Conservation (phyloP, 495 filamentous ascomycete genomes). For the Penicillium waksmanii region DNA sequence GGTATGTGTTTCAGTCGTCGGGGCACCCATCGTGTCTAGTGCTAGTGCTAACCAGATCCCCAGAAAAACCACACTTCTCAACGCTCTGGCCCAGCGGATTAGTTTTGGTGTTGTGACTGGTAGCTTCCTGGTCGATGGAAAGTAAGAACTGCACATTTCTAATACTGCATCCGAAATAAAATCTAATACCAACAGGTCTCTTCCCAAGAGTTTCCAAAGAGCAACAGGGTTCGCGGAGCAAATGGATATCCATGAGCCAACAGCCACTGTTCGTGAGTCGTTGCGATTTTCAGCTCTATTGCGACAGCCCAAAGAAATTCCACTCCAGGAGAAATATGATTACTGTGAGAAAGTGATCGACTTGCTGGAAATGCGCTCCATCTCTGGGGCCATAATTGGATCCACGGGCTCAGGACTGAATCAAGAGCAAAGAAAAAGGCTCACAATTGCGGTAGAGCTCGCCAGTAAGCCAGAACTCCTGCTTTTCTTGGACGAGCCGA, state of each 20-base stretch:
- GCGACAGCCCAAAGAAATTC: slow-evolving; percentile 58
- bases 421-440: slow-evolving; percentile 64
- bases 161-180: background rate
- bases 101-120: slow-evolving; percentile 57
- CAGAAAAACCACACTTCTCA: slow-evolving; percentile 60
- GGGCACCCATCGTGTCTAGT: background rate
- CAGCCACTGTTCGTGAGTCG: slow-evolving; percentile 64
- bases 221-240: slow-evolving; percentile 66
- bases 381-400: slow-evolving; percentile 61
- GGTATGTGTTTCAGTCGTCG: slow-evolving; percentile 34
- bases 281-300: slow-evolving; percentile 62
- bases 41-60: background rate
- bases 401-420: slow-evolving; percentile 56
- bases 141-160: slow-evolving; percentile 25
- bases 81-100: slow-evolving; percentile 58
- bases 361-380: slow-evolving; percentile 61
- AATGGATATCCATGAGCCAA: slow-evolving; percentile 65
- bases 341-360: slow-evolving; percentile 65
- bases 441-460: slow-evolving; percentile 73
- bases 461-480: slow-evolving; percentile 68
- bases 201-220: slow-evolving; percentile 52
- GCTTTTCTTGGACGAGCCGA: slow-evolving; percentile 80
- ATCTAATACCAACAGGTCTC: slow-evolving; percentile 30
- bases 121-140: slow-evolving; percentile 58
- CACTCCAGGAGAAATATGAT: slow-evolving; percentile 62